Percentiles rank a stretch among this genome's conserved stretches.
Evolutionary conservation across 495 filamentous ascomycete genomes (phyloP).

Genomic region (Lophiostoma macrostomum): DNA sequence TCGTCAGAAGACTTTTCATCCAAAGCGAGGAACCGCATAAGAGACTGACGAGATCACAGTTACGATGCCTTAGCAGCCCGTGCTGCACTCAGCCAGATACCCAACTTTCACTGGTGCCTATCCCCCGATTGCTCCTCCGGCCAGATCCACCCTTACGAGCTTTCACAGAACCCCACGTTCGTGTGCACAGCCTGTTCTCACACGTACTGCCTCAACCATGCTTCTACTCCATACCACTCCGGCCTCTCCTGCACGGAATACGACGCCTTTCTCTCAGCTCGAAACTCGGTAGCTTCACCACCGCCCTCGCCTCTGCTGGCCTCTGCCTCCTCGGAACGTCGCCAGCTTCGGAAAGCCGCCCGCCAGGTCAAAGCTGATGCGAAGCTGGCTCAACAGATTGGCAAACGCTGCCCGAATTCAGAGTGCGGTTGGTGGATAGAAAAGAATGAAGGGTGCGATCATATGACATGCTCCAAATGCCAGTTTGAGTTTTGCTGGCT

Average conservation of each 20-base stretch:
- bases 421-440: conserved; percentile 22
- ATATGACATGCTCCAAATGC: conserved; percentile 24
- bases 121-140: conserved; percentile 10
- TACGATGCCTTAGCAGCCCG: conserved; percentile 7
- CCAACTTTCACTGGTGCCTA: conserved; percentile 16
- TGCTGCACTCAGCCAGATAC: conserved; percentile 4
- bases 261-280: no score
- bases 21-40: neutral
- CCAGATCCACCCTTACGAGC: conserved; percentile 12
- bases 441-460: conserved; percentile 23
- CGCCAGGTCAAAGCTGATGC: conserved; percentile 1
- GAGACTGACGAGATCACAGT: neutral
- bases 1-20: neutral
- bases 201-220: conserved; percentile 13
- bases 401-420: conserved; percentile 18
- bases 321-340: neutral
- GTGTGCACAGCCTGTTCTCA: conserved; percentile 17
- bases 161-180: conserved; percentile 9
- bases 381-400: conserved; percentile 1
- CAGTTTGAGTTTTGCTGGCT: conserved; percentile 25
- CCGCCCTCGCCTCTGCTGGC: neutral
- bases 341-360: no score
- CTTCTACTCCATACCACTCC: conserved; percentile 9
- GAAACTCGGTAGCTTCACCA: neutral
- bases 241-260: conserved; percentile 3